Evolutionary conservation across 139 green algal species (phyloP), one percentile per base, ranked within the genome.

Genomic region (Medakamo hakoo): DNA sequence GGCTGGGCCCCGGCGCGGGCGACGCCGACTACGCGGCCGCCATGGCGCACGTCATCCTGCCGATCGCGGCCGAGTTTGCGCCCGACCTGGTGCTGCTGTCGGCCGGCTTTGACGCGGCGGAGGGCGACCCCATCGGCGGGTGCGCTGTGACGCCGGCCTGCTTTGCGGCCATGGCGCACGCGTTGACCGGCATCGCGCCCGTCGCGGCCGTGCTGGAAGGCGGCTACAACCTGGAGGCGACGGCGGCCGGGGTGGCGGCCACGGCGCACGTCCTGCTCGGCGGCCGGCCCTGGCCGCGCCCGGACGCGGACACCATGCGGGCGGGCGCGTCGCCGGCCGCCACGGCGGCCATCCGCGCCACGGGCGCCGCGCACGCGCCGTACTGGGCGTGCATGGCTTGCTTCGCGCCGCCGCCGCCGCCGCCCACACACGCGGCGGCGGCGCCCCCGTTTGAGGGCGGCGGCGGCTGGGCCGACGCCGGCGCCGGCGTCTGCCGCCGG

Each of bases 221-320:
- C 23, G 83, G 83, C 57, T 90, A 90, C 79, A 88, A 90, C 73
- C 77, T 90, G 57, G 24, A 19, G 4, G 71, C 75, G 27, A 86
- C 79, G 21, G 78, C 83, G 0, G 59, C 63, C 2, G 63, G 73
- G n/a, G 80, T 73, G 3, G 80, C 86, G 66, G 81, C 78, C 0
- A 80, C 70, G 55, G 21, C 88, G 59, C 68, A 76, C 9, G 79
- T 84, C 63, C 73, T 86, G 59, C 71, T 87, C 29, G 83, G 83
- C 1, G 68, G 62, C 27, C 58, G 61, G 14, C 60, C 64, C 3
- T n/a, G 60, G 23, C 28, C 49, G 24, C 30, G 69, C 49, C 27
- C 27, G 58, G 27, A 21, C 21, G 58, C 25, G 4, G 58, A 30
- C 3, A 40, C 48, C 3, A 9, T 40, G 48, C 31, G 60, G 21